Evolutionary conservation across 2,329 filamentous ascomycete genomes (phyloP).

Genomic region (Cladobotryum mycophilum): DNA sequence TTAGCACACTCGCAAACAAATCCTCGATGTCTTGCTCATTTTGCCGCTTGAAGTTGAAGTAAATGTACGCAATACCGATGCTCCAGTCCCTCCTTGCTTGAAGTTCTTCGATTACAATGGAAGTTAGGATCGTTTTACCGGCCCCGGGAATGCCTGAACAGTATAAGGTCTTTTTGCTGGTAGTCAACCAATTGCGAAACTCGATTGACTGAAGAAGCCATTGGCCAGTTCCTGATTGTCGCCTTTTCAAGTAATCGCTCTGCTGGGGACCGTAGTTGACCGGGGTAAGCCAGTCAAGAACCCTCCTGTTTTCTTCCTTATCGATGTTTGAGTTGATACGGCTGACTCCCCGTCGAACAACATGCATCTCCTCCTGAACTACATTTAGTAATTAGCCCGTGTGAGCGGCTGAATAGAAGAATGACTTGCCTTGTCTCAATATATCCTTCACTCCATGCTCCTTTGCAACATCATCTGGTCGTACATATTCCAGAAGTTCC

Average conservation of each 20-base stretch:
- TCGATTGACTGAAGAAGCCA: constrained; percentile 38
- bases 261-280: constrained; percentile 33
- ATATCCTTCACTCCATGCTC: too few relatives aligned
- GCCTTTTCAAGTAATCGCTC: constrained; percentile 23
- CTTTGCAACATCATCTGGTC: too few relatives aligned
- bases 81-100: background rate
- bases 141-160: constrained; percentile 43
- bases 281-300: constrained; percentile 16
- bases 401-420: too few relatives aligned
- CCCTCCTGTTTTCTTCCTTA: background rate
- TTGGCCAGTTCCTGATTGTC: constrained; percentile 34
- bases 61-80: constrained; percentile 1
- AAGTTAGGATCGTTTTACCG: constrained; percentile 41
- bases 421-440: too few relatives aligned
- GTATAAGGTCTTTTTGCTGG: constrained; percentile 29
- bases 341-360: too few relatives aligned
- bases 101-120: constrained; percentile 37
- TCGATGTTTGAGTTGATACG: background rate
- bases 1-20: background rate
- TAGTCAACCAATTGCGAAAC: constrained; percentile 28
- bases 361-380: too few relatives aligned
- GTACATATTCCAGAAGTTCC: constrained; percentile 4
- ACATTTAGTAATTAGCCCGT: too few relatives aligned
- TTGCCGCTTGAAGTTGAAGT: background rate
- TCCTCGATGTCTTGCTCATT: background rate